Conservation (phyloP, 805 yeast genomes). For the Candida xiaguanensis region DNA sequence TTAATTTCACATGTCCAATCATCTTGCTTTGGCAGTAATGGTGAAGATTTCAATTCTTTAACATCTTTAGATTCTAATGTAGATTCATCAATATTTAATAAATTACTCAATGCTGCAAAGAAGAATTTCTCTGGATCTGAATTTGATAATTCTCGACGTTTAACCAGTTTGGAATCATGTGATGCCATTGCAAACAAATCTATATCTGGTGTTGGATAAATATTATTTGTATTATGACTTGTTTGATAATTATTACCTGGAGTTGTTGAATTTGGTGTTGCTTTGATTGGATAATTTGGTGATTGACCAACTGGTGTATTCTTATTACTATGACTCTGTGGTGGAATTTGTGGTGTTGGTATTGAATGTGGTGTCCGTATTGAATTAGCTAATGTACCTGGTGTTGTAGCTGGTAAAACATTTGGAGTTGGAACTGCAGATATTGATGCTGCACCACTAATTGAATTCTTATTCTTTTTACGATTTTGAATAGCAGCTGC, state of each 20-base stretch:
- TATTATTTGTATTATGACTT: constrained; percentile 5
- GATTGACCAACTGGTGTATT: constrained; percentile 37
- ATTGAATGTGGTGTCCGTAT: constrained; percentile 44
- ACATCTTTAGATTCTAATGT: constrained; percentile 20
- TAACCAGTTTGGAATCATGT: constrained; percentile 40
- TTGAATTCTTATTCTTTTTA: constrained; percentile 8
- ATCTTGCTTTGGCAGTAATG: constrained; percentile 35
- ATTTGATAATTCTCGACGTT: constrained; percentile 44
- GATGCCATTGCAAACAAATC: constrained; percentile 22
- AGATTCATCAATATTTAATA: constrained; percentile 42
- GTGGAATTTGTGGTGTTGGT: constrained; percentile 38
- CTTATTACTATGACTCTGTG: constrained; percentile 33
- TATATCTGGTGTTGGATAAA: constrained; percentile 14
- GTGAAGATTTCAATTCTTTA: constrained; percentile 19
- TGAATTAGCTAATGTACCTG: constrained; percentile 37
- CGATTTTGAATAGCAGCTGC: constrained; percentile 11
- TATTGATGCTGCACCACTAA: constrained; percentile 15
- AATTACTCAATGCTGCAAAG: constrained; percentile 48
- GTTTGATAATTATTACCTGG: constrained; percentile 6
- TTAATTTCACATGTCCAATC: constrained; percentile 45
- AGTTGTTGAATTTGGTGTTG: constrained; percentile 7
- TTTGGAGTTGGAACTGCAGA: constrained; percentile 33
- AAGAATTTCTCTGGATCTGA: constrained; percentile 48
- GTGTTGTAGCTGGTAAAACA: constrained; percentile 26
- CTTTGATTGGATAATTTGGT: constrained; percentile 22